Base-by-base conservation (phyloP, 768 basidiomycete genomes). In the Rhizopogon vesiculosus region DNA sequence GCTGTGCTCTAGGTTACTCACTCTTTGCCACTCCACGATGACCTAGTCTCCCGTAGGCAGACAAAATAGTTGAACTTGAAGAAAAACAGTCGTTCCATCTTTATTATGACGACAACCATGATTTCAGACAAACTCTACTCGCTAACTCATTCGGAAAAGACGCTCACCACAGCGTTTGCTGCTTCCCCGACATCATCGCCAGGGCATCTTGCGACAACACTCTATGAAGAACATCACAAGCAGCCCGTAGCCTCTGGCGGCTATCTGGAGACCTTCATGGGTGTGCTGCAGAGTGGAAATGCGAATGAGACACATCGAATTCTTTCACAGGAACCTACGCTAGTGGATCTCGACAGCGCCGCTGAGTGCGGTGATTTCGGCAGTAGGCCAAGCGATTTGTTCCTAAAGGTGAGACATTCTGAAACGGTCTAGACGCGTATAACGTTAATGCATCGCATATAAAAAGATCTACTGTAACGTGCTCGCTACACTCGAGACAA, bases 401-500 rank as follows among this genome's bases (percentile, higher is more conserved):
- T 87, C 62, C 70, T 87, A 48, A 80, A 80, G 73, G 85, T 81
- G 53, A 42, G 76, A 51, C 8, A 16, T 49, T 12, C 43, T 59
- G 25, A 45, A 9, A n/a, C 43, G 5, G 39, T 52, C n/a, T 18
- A 9, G 51, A 41, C 15, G 7, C 18, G 45, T 22, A 51, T 53
- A 40, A 1, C 52, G 12, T 44, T 22, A 12, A 19, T 19, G 29
- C 18, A 19, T 43, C 29, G 1, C 15, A 25, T 38, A 25, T 12
- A 25, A 35, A 45, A 52, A 86, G 84, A 80, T 89, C 51, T 88
- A 86, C 58, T 70, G 76, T 40, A 82, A 86, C 49, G 77, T 83
- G n/a, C 69, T 88, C 18, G 74, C 75, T n/a, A 78, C 78, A 2
- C 71, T 89, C 1, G 77, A 85, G 22, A 66, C 67, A 53, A 75